Evolutionary conservation across 164 flowering plant genomes (phyloP).

Genomic region (Echeveria elegans): DNA sequence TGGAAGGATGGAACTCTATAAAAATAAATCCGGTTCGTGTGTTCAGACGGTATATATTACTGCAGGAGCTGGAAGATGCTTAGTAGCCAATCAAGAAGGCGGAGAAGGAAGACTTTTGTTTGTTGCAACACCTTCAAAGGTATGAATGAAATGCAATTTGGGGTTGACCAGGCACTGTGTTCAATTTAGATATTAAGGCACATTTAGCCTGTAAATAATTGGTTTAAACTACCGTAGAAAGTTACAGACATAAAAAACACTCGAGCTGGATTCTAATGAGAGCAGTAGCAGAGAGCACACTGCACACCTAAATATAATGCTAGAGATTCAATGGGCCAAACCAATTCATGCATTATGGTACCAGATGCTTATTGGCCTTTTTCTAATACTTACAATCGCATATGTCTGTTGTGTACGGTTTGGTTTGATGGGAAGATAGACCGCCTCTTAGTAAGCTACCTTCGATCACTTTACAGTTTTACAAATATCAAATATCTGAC

Average conservation of each 20-base stretch:
- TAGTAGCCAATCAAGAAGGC: slow-evolving; percentile 48
- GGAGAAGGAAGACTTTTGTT: slow-evolving; percentile 42
- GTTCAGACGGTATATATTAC: slow-evolving; percentile 47
- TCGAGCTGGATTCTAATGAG: neutral
- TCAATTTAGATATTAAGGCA: neutral
- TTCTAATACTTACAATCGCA: too few species aligned
- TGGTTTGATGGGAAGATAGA: too few species aligned
- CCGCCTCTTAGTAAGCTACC: too few species aligned
- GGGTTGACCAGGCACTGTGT: neutral
- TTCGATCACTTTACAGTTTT: too few species aligned
- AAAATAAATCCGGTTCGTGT: slow-evolving; percentile 50
- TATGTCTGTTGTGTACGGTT: too few species aligned
- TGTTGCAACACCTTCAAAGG: slow-evolving; percentile 65
- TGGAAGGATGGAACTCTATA: slow-evolving; percentile 74
- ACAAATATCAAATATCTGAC: too few species aligned
- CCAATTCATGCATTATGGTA: too few species aligned
- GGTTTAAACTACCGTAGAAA: too few species aligned
- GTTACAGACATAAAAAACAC: neutral
- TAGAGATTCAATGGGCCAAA: too few species aligned
- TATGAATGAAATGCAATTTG: slow-evolving; percentile 9
- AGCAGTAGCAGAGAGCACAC: neutral
- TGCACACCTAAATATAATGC: too few species aligned
- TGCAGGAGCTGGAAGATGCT: slow-evolving; percentile 38
- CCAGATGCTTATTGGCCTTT: too few species aligned
- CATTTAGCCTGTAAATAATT: neutral